Conservation (phyloP, 345 rosid genomes). For the Dipteronia dyeriana region DNA sequence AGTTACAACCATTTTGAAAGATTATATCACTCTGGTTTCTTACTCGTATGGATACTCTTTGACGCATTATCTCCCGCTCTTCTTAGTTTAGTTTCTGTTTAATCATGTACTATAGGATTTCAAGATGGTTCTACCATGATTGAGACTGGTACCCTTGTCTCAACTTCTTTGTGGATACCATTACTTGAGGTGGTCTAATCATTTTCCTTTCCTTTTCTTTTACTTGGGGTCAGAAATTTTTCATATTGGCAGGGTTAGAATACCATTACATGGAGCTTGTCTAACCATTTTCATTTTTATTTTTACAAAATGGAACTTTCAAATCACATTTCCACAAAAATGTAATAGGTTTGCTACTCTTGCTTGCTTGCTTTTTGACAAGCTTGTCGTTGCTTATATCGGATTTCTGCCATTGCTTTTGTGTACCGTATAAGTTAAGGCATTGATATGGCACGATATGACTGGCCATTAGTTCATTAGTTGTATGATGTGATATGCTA, state of each 20-base stretch:
- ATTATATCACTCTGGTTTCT: background rate
- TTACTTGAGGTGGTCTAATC: background rate
- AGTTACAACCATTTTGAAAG: background rate
- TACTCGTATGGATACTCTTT: background rate
- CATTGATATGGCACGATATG: background rate
- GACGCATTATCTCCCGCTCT: background rate
- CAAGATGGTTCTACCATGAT: background rate
- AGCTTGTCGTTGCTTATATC: background rate
- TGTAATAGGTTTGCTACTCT: background rate
- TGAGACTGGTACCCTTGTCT: background rate
- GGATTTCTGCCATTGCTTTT: background rate
- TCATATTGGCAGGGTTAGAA: too few species aligned
- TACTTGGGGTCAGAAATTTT: too few species aligned
- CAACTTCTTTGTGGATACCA: background rate
- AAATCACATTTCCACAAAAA: background rate
- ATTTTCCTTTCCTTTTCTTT: background rate
- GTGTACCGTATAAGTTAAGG: background rate
- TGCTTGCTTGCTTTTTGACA: background rate
- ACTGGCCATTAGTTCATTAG: background rate
- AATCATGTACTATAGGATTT: background rate
- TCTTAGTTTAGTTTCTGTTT: background rate
- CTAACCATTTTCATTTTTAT: background rate
- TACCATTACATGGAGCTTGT: background rate
- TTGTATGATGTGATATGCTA: too few species aligned
- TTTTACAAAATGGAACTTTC: background rate